phyloP scores from a whole-genome alignment of 805 yeast genomes.

The Nakazawaea holstii region DNA sequence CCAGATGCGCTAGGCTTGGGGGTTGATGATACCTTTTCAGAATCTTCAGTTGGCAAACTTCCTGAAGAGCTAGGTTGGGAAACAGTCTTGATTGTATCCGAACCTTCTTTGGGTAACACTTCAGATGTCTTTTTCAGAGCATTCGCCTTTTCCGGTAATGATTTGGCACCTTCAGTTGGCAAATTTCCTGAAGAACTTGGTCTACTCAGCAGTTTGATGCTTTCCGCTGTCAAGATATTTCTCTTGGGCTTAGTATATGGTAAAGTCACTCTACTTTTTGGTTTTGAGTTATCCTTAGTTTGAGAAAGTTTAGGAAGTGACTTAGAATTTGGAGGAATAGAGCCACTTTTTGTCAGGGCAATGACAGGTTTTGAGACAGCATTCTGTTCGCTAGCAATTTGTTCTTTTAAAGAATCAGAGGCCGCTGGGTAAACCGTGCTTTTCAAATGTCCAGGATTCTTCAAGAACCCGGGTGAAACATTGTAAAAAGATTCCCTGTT shows the following conservation, averaged over 20 bases:
- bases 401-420: not conserved
- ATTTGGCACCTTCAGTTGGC: not conserved
- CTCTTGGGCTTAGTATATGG: slow-evolving; percentile 3
- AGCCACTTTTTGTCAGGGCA: not conserved
- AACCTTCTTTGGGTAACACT: not conserved
- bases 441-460: not conserved
- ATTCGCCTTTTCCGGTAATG: not conserved
- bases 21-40: not conserved
- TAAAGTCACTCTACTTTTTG: not conserved
- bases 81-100: not conserved
- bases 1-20: not conserved
- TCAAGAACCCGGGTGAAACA: slow-evolving; percentile 23
- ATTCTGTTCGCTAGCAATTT: not conserved
- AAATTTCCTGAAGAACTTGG: not conserved
- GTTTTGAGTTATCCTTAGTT: not conserved
- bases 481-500: slow-evolving; percentile 29
- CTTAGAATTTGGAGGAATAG: not conserved
- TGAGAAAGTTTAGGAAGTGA: not conserved
- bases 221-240: not conserved
- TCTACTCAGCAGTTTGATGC: not conserved
- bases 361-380: not conserved
- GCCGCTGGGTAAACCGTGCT: not conserved
- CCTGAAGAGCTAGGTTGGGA: not conserved
- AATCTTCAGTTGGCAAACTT: not conserved
- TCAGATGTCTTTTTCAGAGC: not conserved